Evolutionary conservation across 805 yeast genomes (phyloP), one percentile per base, ranked within the genome.

Genomic region (Cephaloascus albidus): DNA sequence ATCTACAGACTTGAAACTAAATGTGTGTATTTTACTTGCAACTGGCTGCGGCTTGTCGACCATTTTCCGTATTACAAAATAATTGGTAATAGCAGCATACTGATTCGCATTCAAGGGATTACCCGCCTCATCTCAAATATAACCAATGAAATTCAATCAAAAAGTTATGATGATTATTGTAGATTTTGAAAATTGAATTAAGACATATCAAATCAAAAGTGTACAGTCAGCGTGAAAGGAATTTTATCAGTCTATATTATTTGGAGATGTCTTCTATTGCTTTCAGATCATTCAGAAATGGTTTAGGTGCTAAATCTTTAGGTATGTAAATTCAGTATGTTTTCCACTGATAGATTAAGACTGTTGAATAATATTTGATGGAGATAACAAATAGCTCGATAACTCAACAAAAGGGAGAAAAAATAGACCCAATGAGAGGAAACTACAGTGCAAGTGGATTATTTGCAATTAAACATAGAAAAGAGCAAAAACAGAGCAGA

Each of bases 221-320:
- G 19, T 26, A 19, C n/a, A n/a, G n/a, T n/a, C n/a, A n/a, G n/a
- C n/a, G n/a, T n/a, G n/a, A n/a, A n/a, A n/a, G n/a, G 12, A 23
- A 30, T 18, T 26, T 20, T 36, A 17, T 26, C 20, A 18, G 35
- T 19, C 37, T 23, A 8, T 23, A 37, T 23, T 15, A 26, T 18
- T 34, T 31, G 40, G 54, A 42, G 45, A 59, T 57, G 63, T 57
- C 62, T 38, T 58, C 69, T 46, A 61, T 60, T 57, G 69, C 70
- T 43, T 63, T 65, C 51, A 67, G 70, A 65, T 60, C 72, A 42
- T 53, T 65, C 55, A 65, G 64, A 57, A 58, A 53, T 53, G 63
- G 64, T 41, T 57, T 63, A 45, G 63, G 65, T 35, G 53, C 60
- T 44, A 64, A 56, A 52, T 40, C 49, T 40, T 42, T 49, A 15